phyloP scores from a whole-genome alignment of 371 early-diverging fungal genomes.

The Syncephalastrum contaminatum region DNA sequence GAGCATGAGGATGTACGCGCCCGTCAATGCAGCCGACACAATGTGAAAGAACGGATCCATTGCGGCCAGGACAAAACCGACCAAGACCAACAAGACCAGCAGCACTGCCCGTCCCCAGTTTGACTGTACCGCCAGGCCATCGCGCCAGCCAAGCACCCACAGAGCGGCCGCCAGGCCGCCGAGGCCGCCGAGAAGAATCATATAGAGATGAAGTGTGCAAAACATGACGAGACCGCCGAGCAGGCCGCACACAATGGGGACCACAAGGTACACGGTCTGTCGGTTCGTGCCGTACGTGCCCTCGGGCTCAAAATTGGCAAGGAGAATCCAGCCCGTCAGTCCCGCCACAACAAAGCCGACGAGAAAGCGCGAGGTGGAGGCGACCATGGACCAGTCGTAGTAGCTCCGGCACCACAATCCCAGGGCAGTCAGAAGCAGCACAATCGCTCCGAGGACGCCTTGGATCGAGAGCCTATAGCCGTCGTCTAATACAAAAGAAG shows the following conservation, averaged over 20 bases:
- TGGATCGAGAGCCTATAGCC: constrained; percentile 51
- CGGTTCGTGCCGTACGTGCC: constrained; percentile 29
- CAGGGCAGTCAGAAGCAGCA: constrained; percentile 62
- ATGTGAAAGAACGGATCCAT: constrained; percentile 60
- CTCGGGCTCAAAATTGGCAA: constrained; percentile 54
- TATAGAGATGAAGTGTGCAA: constrained; percentile 32
- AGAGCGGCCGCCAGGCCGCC: constrained; percentile 64
- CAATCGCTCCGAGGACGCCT: constrained; percentile 57
- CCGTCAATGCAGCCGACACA: constrained; percentile 63
- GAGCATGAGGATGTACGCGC: constrained; percentile 67
- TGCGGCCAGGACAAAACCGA: constrained; percentile 54
- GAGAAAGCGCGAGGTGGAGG: constrained; percentile 56
- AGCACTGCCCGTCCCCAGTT: constrained; percentile 64
- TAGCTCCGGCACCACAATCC: constrained; percentile 65
- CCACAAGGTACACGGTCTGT: constrained; percentile 48
- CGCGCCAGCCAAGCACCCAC: constrained; percentile 62
- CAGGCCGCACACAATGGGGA: constrained; percentile 54
- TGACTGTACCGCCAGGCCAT: constrained; percentile 53
- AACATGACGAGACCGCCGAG: constrained; percentile 56
- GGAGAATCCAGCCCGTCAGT: constrained; percentile 50
- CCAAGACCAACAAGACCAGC: constrained; percentile 52
- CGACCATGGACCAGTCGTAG: constrained; percentile 54
- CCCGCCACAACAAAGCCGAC: constrained; percentile 30
- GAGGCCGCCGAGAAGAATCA: constrained; percentile 54
- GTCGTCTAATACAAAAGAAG: constrained; percentile 26